Evolutionary conservation across 371 early-diverging fungal genomes (phyloP), one percentile per base, ranked within the genome.

Genomic region (Haplosporangium sp.): DNA sequence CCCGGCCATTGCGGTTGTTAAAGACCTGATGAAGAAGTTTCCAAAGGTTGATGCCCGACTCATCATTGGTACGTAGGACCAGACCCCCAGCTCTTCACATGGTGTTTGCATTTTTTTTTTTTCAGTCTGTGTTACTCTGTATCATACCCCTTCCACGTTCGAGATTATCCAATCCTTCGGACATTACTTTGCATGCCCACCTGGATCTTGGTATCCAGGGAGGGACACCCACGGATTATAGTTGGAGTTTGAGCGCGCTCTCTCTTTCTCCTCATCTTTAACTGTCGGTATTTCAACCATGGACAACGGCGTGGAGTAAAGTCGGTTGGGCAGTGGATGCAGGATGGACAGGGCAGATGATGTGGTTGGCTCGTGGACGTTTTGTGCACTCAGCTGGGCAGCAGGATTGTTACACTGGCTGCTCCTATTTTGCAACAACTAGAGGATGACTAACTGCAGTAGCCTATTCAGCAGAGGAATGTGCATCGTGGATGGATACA

Each of bases 11-110:
- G 80, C 80, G 0, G 83, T 97, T 21, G 96, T 92, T 5, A 55
- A 83, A 6, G 83, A 86, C n/a, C 75, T 98, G 12, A 91, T 90
- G 67, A 79, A 74, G 37, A 80, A 86, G 68, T 92, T 87, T 69
- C 92, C 93, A 4, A 67, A 91, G 45, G 91, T 93, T 11, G 87
- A 93, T 65, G 91, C 93, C 37, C 83, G 86, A 56, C 74, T 98
- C 62, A 87, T 96, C 55, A 85, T 94, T 62, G 95, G 95, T 89
- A 82, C 29, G 29, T 29, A 64, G 72, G 7, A 4, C 29, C 29
- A 29, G 4, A 29, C 29, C 29, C 29, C 29, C 29, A 2, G 29
- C 4, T 37, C 45, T 45, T 18, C 53, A 41, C 41, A 47, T 14
- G 61, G 52, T 36, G 29, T 92, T 94, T 10, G 86, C 91, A 29